These are phyloP conservation scores for Pythium folliculosum DNA, from an alignment of 352 stramenopile genomes.

Conservation along the genomic window DNA sequence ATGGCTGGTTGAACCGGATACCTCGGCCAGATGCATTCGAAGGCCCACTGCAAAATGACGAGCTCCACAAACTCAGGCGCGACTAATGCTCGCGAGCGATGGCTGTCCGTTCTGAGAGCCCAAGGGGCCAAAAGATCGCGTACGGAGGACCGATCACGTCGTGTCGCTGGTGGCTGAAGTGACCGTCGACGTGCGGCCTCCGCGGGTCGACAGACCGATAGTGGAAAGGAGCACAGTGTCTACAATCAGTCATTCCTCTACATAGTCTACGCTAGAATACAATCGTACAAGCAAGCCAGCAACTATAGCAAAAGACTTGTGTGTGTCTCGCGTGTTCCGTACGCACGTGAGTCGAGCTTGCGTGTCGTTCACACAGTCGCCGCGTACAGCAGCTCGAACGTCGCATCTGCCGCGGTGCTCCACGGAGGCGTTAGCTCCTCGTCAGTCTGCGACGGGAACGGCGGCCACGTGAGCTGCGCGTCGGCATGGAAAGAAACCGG, in stretches of 20 bases:
- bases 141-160: neutral
- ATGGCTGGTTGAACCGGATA: conserved; percentile 10
- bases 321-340: neutral
- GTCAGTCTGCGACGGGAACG: neutral
- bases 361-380: neutral
- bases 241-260: neutral
- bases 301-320: too few relatives aligned
- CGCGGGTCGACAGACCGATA: neutral
- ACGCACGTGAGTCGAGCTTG: neutral
- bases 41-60: conserved; percentile 16
- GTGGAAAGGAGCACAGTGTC: neutral
- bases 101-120: conserved; percentile 18
- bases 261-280: neutral
- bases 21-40: conserved; percentile 2
- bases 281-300: too few relatives aligned
- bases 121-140: neutral
- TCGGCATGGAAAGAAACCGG: neutral
- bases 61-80: conserved; percentile 22
- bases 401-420: neutral
- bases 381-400: neutral
- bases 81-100: conserved; percentile 8
- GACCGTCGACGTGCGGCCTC: neutral
- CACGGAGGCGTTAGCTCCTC: neutral
- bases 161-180: neutral
- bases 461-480: neutral